phyloP scores from a whole-genome alignment of 495 filamentous ascomycete species.

The Xylaria telfairii region DNA sequence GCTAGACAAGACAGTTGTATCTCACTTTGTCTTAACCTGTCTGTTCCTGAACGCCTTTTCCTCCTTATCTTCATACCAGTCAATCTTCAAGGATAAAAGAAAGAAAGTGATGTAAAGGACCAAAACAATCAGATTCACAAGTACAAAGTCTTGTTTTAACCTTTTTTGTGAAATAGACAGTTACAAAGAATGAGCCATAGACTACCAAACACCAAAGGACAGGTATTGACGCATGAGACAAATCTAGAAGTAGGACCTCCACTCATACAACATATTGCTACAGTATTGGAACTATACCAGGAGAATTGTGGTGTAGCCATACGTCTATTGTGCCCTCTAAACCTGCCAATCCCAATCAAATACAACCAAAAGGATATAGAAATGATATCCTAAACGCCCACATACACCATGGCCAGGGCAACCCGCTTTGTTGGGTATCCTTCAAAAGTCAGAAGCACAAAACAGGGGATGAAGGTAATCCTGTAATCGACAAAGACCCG shows the following conservation, averaged over 20 bases:
- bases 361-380: not conserved
- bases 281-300: not conserved
- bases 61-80: not conserved
- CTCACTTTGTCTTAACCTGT: not conserved
- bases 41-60: not conserved
- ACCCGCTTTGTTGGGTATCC: slow-evolving; percentile 21
- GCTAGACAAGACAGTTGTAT: slow-evolving; percentile 9
- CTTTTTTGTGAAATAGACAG: not conserved
- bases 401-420: not conserved
- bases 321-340: not conserved
- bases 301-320: not conserved
- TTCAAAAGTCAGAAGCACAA: slow-evolving; percentile 12
- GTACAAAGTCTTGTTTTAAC: not conserved
- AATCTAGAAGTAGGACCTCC: not conserved
- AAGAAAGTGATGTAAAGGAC: not conserved
- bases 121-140: slow-evolving; percentile 18
- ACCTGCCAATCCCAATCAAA: not conserved
- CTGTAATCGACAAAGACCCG: not conserved
- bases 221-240: not conserved
- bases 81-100: not conserved
- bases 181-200: not conserved
- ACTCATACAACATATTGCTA: not conserved
- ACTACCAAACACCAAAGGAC: not conserved
- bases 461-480: not conserved
- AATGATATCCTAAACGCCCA: slow-evolving; percentile 5